Conservation (phyloP, 345 rosid genomes). For the Eucalyptus caleyi region DNA sequence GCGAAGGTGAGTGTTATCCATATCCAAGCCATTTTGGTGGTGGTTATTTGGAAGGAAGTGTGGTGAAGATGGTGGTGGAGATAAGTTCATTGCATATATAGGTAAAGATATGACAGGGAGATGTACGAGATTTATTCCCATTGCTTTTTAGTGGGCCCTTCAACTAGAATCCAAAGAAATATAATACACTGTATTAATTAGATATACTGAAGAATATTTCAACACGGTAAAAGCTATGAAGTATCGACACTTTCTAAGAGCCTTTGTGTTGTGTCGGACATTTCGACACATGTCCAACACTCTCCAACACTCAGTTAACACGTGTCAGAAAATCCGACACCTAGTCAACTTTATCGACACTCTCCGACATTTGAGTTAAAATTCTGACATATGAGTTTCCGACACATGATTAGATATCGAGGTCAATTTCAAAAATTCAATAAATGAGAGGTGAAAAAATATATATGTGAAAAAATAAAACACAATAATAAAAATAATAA, state of each 20-base stretch:
- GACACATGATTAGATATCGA: too few species aligned
- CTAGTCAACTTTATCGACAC: too few species aligned
- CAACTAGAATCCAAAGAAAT: not conserved
- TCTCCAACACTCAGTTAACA: too few species aligned
- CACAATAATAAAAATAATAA: too few species aligned
- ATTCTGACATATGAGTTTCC: too few species aligned
- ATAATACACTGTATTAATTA: not conserved
- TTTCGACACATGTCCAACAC: fast-evolving
- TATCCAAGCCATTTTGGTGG: not conserved
- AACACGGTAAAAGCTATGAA: not conserved
- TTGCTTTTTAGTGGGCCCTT: not conserved
- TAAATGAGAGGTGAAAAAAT: too few species aligned
- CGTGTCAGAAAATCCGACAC: too few species aligned
- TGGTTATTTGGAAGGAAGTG: not conserved
- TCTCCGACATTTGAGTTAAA: too few species aligned
- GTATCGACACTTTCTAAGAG: too few species aligned
- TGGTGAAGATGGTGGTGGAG: not conserved
- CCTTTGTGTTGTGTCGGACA: too few species aligned
- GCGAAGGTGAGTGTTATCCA: not conserved
- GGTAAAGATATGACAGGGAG: not conserved
- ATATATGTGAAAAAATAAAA: too few species aligned
- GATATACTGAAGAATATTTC: not conserved
- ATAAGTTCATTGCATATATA: not conserved
- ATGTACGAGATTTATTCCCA: not conserved
- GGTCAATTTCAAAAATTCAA: too few species aligned